Base-by-base conservation (phyloP, 345 rosid genomes). In the Brassica rapa region DNA sequence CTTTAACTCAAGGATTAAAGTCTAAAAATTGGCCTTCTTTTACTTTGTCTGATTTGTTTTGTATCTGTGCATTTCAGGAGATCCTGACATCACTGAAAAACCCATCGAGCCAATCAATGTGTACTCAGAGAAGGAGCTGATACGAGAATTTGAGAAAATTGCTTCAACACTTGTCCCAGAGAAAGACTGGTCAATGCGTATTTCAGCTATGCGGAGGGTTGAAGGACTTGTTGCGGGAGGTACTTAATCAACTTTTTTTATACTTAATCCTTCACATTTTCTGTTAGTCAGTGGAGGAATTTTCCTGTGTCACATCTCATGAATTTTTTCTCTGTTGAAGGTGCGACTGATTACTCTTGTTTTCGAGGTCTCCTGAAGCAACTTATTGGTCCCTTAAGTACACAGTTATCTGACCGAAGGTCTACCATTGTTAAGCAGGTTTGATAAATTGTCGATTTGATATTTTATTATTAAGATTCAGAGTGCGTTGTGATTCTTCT, bases 211-310 rank as follows among this genome's bases (percentile, higher is more conserved):
- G 94, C 98, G 89, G 86, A 90, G 97, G 89, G 88, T 91, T 64
- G 99, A 96, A 85, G 99, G 91, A 80, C 96, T 96, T 82, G 96
- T 93, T 78, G 87, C 74, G 27, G 99, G 99, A 91, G 99, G 99
- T 92, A 72, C 60, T 33, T n/a, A 49, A 29, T 68, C 61, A 19
- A 29, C 6, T 9, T 4, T 72, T n/a, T 46, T 16, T 66, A 68
- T 62, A 3, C 33, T 1, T 62, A 59, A 12, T 70, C 63, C 62
- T 14, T 49, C 46, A 79, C 53, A 41, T 29, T 3, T 78, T 66
- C 15, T 66, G 53, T 72, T 74, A 78, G 65, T 32, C 64, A 65
- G 41, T 9, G 30, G 53, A 16, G 46, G 69, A 33, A 29, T 73
- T 37, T 55, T 37, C 59, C 27, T 62, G 55, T 66, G 59, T 60